Base-by-base conservation (phyloP, 768 basidiomycete genomes). In the Hypholoma sublateritium region DNA sequence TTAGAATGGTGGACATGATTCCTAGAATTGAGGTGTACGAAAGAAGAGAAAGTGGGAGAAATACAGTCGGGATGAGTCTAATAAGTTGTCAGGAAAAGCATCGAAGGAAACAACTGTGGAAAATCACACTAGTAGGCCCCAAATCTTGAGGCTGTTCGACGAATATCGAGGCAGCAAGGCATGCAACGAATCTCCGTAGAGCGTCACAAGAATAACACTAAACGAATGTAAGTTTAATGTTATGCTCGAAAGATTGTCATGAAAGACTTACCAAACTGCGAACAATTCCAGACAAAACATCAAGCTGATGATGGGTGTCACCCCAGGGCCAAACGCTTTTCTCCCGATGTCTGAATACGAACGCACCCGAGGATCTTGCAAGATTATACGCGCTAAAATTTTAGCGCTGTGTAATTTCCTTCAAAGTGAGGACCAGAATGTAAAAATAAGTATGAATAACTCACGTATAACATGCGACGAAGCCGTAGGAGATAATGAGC, bases 301-400 rank as follows among this genome's bases (percentile, higher is more conserved):
- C 6, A 79, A 52, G 60, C 84, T 85, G 51, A 91, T 88, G 24
- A 88, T 62, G 0, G 84, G 73, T 28, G 82, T 85, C 0, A 88
- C 88, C 44, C 78, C 79, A 7, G 80, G 78, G 1, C 95, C 95
- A 70, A 95, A 96, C 1, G 95, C 94, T 65, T 90, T 93, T 56
- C 83, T 80, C 24, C 90, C 93, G 59, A 97, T 90, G 66, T 98
- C 95, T 3, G 92, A 83, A 68, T 97, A 98, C 5, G 94, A 93
- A 22, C 83, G 81, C 28, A 95, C 65, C 5, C 77, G 80, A 7
- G 82, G 78, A 65, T 97, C 92, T 12, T 78, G 71, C 16, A 87
- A 65, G 50, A 95, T 91, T 19, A 95, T 80, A 46, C 75, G 76
- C 0, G 93, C 93, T 14, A 98, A 82, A 45, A 95, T 80, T 71